Base-by-base conservation (phyloP, 2,329 filamentous ascomycete genomes). In the Ceratocystis destructans region DNA sequence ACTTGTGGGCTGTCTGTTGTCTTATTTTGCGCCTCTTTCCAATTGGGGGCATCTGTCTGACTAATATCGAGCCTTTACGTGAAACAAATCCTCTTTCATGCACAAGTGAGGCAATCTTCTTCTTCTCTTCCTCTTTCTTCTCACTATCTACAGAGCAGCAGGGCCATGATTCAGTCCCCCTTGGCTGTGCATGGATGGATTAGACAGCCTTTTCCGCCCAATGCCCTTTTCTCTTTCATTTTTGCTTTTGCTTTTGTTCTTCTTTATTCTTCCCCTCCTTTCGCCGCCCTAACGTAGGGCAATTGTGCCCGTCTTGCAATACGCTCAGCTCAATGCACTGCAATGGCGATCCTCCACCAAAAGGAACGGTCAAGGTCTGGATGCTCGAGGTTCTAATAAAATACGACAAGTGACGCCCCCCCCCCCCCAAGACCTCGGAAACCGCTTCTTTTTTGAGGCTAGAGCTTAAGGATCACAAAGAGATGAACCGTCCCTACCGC, bases 81-180 rank as follows among this genome's bases (percentile, higher is more conserved):
- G 53, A 57, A 57, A 57, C 53, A 57, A 57, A 57, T 57, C 53
- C 53, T 57, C 12, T 28, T 17, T 57, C 53, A 57, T 57, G 53
- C 53, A 31, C 28, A 31, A 7, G 53, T 28, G 28, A 57, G 53
- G 53, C 7, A 57, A 57, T 57, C 53, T 57, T 57, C 28, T 57
- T 57, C 28, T 57, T 57, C 28, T 25, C 22, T 53, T 33, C 53
- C 31, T 57, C 53, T 33, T 57, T 7, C 53, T 57, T 25, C 20
- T 7, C 53, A 8, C 6, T 2, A 17, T 15, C 37, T 41, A 17
- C 53, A 33, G 1, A 28, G 28, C 20, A 25, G 20, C 48, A 50
- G 48, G 48, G 48, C n/a, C 48, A 25, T 57, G 53, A 57, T 28
- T 33, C 28, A 33, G 12, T 41, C 53, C 53, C 53, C 53, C 53